These are phyloP conservation scores for Hericium coralloides DNA, from an alignment of 768 basidiomycete genomes.

Conservation along the genomic window DNA sequence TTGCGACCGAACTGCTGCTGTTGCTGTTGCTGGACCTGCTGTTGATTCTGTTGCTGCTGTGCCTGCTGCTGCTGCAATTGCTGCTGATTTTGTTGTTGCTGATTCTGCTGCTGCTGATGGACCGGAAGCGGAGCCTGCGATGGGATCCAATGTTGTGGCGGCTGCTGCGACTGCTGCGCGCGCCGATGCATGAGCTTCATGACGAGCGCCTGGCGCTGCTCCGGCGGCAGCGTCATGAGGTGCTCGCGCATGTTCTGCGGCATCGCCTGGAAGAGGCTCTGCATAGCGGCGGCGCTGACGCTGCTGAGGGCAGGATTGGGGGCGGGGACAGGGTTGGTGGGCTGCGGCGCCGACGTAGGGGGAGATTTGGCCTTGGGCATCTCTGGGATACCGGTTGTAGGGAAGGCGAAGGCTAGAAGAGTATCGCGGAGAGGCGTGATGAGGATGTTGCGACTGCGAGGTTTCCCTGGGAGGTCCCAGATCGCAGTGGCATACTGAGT, in stretches of 20 bases:
- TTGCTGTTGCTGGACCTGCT: background rate
- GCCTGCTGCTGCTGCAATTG: constrained; percentile 4
- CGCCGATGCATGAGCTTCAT: constrained; percentile 4
- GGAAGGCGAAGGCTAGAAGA: constrained; percentile 9
- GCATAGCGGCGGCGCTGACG: no score
- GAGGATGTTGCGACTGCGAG: constrained; percentile 7
- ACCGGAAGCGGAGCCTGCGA: background rate
- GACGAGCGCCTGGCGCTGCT: constrained; percentile 1
- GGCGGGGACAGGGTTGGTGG: background rate
- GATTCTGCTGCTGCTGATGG: background rate
- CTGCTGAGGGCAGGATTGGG: background rate
- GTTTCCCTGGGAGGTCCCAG: constrained; percentile 11
- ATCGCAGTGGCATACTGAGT: constrained; percentile 11
- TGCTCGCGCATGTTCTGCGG: constrained; percentile 1
- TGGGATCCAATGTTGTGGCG: background rate
- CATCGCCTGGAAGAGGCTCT: background rate
- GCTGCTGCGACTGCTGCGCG: constrained; percentile 1
- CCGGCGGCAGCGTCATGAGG: background rate
- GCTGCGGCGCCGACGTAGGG: background rate
- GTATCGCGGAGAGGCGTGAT: constrained; percentile 7
- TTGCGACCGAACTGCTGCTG: constrained; percentile 6
- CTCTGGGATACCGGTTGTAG: constrained; percentile 9
- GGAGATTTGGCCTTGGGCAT: constrained; percentile 3
- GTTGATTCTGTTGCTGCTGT: constrained; percentile 3
- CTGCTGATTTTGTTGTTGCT: constrained; percentile 1